Conservation (phyloP, 2,329 filamentous ascomycete genomes). For the Penicillium sp. region DNA sequence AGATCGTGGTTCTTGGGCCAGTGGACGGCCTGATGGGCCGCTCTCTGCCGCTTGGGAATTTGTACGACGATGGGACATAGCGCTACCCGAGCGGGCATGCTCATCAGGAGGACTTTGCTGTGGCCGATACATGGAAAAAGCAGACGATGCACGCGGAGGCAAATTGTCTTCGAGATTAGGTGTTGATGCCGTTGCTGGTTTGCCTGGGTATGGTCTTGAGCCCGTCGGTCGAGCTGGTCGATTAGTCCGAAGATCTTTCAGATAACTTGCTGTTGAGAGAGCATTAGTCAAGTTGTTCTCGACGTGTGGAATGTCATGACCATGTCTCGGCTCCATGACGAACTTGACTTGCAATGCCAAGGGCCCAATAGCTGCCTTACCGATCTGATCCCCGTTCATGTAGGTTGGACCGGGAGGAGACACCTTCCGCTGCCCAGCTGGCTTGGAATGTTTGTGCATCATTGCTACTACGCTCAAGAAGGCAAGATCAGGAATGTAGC, state of each 20-base stretch:
- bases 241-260: conserved; percentile 55
- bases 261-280: conserved; percentile 48
- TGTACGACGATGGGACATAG: conserved; percentile 37
- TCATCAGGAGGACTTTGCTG: conserved; percentile 20
- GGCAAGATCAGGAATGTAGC: conserved; percentile 3
- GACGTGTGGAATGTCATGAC: too few relatives aligned
- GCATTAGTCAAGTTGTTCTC: conserved; percentile 7
- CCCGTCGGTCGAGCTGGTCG: conserved; percentile 54
- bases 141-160: conserved; percentile 41
- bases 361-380: conserved; percentile 28
- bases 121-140: conserved; percentile 36
- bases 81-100: conserved; percentile 36
- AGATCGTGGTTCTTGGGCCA: conserved; percentile 36
- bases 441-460: conserved; percentile 37
- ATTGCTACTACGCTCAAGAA: conserved; percentile 23
- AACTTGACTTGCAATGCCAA: too few relatives aligned
- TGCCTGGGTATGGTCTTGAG: conserved; percentile 54
- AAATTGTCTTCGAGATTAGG: conserved; percentile 25
- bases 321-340: too few relatives aligned
- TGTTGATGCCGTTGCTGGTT: conserved; percentile 34
- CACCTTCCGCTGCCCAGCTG: conserved; percentile 40
- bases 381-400: conserved; percentile 45
- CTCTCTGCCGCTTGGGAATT: conserved; percentile 26
- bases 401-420: conserved; percentile 44
- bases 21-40: conserved; percentile 33